Evolutionary conservation across 2,329 filamentous ascomycete species (phyloP), one percentile per base, ranked within the genome.

Genomic region (Calonectria pseudoturangicola): DNA sequence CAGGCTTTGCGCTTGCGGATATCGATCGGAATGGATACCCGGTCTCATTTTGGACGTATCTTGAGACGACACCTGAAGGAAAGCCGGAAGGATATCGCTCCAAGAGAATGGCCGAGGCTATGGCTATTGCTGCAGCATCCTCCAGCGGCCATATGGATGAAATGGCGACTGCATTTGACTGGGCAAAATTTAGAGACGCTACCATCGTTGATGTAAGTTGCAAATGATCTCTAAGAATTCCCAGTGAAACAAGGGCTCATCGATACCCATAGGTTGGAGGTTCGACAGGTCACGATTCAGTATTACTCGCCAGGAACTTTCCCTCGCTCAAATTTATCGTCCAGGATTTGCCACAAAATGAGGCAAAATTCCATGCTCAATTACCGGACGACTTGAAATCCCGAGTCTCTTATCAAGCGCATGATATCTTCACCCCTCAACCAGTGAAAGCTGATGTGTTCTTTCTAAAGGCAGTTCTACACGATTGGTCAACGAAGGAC

Each of bases 401-500:
- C 2, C 81, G 85, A 9, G 80, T 87, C 15, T 77, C 74, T 8
- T 86, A 86, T 74, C 73, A 81, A 43, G 79, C 79, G 13, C 85
- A 86, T 74, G 80, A 84, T 76, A 84, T 86, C 74, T 85, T 86
- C 80, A 71, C 81, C 48, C 83, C 83, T 1, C 85, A 86, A 74
- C 75, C 82, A 1, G 78, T 83, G 6, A 70, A 80, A 21, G 88
- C 86, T 12, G 87, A 88, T 69, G 82, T 89, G 62, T 91, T 88
- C 81, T 82, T 90, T 69, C 79, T 91, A 73, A 89, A 89, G 76
- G 82, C 87, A 71, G 89, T 91, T 68, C 82, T 91, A 18, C 89
- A 91, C 79, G 88, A 90, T 81, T 90, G 88, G 88, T 84, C 88
- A 0, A 88, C 90, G 67, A 81, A 82, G 28, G 83, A 87, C 62